Conservation (phyloP, 2,329 filamentous ascomycete species). For the Graphilbum fragrans region DNA sequence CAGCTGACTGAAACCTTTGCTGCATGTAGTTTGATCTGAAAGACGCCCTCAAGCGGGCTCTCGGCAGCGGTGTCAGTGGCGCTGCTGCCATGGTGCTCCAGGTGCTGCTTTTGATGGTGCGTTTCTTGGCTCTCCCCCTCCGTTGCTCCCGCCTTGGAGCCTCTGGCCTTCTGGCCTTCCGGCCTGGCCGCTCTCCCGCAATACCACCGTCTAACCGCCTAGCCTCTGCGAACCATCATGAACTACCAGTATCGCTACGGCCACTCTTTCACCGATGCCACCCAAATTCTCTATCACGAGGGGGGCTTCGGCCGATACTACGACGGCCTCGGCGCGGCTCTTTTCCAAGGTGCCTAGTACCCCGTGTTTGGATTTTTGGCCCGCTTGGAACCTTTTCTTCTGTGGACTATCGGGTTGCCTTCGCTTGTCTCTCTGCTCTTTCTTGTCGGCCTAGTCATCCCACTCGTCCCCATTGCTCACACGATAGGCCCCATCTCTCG, state of each 20-base stretch:
- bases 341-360: constrained; percentile 25
- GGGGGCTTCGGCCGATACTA: constrained; percentile 31
- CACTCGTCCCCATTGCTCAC: neutral
- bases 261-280: constrained; percentile 25
- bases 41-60: constrained; percentile 28
- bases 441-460: neutral
- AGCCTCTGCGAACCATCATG: constrained; percentile 37
- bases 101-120: constrained; percentile 33
- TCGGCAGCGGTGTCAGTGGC: constrained; percentile 33
- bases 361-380: too few relatives aligned
- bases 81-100: constrained; percentile 36
- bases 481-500: constrained; percentile 30
- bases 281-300: constrained; percentile 25
- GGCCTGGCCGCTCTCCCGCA: too few relatives aligned
- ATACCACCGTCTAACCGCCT: neutral
- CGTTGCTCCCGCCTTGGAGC: neutral
- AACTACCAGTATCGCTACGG: constrained; percentile 38
- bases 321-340: constrained; percentile 29
- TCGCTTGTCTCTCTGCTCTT: too few relatives aligned
- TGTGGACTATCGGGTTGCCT: too few relatives aligned
- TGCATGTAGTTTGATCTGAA: constrained; percentile 27
- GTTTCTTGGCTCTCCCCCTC: neutral
- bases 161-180: too few relatives aligned
- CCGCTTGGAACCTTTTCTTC: too few relatives aligned
- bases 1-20: too few relatives aligned